A percentile compares a stretch with the other conserved stretches of the same genome.
Conservation (phyloP, 805 yeast genomes). For the Kuraishia hungarica region DNA sequence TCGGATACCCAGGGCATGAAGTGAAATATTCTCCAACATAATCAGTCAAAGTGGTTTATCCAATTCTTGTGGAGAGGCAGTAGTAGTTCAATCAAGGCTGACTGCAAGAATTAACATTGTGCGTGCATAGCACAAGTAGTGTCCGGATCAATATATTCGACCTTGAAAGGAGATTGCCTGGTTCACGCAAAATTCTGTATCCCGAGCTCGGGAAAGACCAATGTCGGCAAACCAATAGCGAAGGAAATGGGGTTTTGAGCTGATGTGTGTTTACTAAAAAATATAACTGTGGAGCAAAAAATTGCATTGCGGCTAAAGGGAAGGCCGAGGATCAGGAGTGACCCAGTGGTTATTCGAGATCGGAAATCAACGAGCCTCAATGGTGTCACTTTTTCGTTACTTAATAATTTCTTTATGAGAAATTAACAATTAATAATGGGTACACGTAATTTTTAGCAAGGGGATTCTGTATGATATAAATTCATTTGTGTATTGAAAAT, state of each 20-base stretch:
- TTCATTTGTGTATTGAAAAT: background rate
- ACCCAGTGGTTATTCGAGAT: background rate
- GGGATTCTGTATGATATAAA: background rate
- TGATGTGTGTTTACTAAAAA: background rate
- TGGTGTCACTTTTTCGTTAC: background rate
- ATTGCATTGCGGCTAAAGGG: background rate
- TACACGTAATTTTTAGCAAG: background rate
- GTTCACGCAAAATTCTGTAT: background rate
- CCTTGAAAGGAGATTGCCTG: background rate
- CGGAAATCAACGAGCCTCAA: background rate
- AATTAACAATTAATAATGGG: background rate
- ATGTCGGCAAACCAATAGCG: background rate
- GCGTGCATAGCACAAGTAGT: background rate
- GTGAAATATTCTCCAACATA: too few relatives aligned
- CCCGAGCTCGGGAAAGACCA: background rate
- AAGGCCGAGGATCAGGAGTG: background rate
- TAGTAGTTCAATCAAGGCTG: too few relatives aligned
- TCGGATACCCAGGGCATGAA: too few relatives aligned
- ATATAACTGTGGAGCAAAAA: background rate
- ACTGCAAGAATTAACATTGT: too few relatives aligned
- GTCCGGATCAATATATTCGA: background rate
- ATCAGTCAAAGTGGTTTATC: too few relatives aligned
- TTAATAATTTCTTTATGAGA: background rate
- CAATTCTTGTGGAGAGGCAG: too few relatives aligned
- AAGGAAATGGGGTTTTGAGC: background rate